Evolutionary conservation across 2,329 filamentous ascomycete genomes (phyloP).

Genomic region (Colletotrichum tropicale): DNA sequence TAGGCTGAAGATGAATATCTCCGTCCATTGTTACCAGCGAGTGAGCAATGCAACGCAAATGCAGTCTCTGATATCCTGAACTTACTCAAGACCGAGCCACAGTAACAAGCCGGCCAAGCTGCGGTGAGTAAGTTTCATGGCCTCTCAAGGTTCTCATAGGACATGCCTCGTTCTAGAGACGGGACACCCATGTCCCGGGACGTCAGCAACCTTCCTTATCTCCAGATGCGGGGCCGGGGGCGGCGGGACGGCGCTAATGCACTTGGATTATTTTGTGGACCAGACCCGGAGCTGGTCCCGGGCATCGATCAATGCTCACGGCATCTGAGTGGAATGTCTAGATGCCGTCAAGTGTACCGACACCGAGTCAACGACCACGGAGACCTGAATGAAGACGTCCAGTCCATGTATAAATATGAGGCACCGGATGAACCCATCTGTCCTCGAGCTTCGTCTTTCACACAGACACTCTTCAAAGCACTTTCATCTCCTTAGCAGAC

Average conservation of each 20-base stretch:
- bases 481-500: accelerated
- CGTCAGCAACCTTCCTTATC: not conserved
- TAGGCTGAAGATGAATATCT: not conserved
- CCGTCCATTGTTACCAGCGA: too few species aligned
- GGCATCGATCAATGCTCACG: not conserved
- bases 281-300: not conserved
- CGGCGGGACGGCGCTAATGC: not conserved
- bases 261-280: not conserved
- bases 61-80: not conserved
- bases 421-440: accelerated
- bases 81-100: not conserved
- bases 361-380: not conserved
- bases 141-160: not conserved
- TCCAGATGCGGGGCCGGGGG: not conserved
- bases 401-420: not conserved
- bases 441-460: not conserved
- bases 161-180: accelerated
- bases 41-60: accelerated
- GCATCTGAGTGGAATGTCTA: not conserved
- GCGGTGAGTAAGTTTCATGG: not conserved
- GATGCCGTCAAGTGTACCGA: not conserved
- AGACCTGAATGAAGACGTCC: accelerated
- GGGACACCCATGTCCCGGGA: not conserved
- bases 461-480: accelerated
- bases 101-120: not conserved